Evolutionary conservation across 768 basidiomycete species (phyloP), one percentile per base, ranked within the genome.

Genomic region (Gloeopeniophorella convolvens): DNA sequence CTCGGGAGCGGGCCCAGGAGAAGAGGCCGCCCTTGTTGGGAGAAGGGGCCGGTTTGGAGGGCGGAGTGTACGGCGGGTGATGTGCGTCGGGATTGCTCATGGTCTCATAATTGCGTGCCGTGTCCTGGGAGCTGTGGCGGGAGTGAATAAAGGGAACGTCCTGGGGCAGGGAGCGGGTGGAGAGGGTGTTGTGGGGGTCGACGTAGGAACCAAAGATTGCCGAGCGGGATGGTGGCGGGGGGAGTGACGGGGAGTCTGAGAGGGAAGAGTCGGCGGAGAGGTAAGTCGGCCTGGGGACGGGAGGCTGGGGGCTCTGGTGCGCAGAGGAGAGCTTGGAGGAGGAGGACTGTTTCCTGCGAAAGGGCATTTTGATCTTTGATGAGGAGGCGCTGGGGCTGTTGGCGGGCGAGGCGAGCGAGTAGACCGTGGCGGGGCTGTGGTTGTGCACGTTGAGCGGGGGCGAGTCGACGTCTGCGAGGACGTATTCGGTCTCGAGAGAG

Each of bases 81-180:
- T 45, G 63, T 21, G 43, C 45, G 28, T 52, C 58, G n/a, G 53
- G 55, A 44, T 45, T 39, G 51, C 51, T 47, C 54, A 57, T 48
- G 39, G 48, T 48, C 43, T 59, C 62, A 68, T 56, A 51, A 16
- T 20, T 24, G 32, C 30, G 54, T 1, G 42, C 24, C 4, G n/a
- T 18, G 28, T 57, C 48, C 3, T 12, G n/a, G 10, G 48, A 45
- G 44, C 10, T 23, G 16, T 30, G 49, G n/a, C 35, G 42, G 33
- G 35, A 12, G n/a, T 35, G 16, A 2, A 16, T 7, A 13, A 18
- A 2, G 1, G 51, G 51, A 1, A 23, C n/a, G 42, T 71, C 63
- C 13, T 62, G 64, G 12, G 85, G 83, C 30, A 87, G 72, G 24
- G 85, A 87, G 54, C 75, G 77, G 24, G 82, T 81, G 15, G 84